phyloP scores from a whole-genome alignment of 2,329 filamentous ascomycete genomes.

The Penicillium sp. region DNA sequence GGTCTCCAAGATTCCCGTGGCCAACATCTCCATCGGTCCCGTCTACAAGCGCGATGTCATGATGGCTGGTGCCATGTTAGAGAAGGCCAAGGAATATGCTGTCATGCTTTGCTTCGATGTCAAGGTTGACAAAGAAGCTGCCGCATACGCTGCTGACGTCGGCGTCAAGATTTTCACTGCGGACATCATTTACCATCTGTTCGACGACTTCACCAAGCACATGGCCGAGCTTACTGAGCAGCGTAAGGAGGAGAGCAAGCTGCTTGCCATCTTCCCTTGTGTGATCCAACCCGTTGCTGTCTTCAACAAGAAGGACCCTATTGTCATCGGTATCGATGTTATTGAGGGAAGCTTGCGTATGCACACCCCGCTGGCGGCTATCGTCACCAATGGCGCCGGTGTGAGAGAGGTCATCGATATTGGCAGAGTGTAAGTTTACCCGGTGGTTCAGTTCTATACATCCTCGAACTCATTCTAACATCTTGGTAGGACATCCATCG shows the following conservation, averaged over 20 bases:
- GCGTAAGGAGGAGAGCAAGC: conserved; percentile 94
- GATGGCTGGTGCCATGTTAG: conserved; percentile 89
- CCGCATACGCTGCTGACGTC: conserved; percentile 84
- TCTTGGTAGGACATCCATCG: conserved; percentile 75
- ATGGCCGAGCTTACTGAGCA: conserved; percentile 83
- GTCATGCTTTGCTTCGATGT: conserved; percentile 99
- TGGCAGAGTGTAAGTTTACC: conserved; percentile 80
- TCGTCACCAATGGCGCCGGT: conserved; percentile 76
- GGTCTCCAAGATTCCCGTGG: conserved; percentile 93
- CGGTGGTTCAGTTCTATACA: neutral
- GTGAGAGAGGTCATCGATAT: conserved; percentile 79
- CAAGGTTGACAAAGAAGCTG: conserved; percentile 96
- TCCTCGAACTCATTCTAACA: conserved; percentile 9
- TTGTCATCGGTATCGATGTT: conserved; percentile 93
- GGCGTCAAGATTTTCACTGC: conserved; percentile 98
- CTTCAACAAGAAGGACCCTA: conserved; percentile 97
- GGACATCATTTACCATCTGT: conserved; percentile 98
- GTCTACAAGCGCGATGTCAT: conserved; percentile 98
- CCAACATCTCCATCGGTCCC: conserved; percentile 94
- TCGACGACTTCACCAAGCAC: conserved; percentile 93
- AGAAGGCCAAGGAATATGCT: conserved; percentile 92
- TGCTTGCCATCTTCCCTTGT: conserved; percentile 95
- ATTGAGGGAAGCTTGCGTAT: conserved; percentile 82
- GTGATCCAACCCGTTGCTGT: conserved; percentile 85
- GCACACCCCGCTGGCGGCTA: conserved; percentile 83